phyloP scores from a whole-genome alignment of 441 rosid genomes.

The Syzygium malaccense region DNA sequence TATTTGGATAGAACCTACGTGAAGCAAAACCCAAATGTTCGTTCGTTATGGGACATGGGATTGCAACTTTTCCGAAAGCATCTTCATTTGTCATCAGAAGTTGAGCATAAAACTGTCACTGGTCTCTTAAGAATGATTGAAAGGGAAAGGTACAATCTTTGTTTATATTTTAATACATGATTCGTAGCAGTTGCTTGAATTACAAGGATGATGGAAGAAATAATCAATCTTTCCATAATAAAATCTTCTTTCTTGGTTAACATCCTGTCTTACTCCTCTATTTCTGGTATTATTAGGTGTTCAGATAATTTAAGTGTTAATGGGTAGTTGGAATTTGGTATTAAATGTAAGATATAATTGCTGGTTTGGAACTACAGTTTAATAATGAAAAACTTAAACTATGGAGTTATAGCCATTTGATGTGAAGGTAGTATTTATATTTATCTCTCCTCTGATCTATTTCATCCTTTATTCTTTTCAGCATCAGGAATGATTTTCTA shows the following conservation, averaged over 20 bases:
- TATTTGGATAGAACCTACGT: conserved; percentile 85
- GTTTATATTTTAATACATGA: background rate
- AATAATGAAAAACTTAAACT: background rate
- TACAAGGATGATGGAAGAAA: background rate
- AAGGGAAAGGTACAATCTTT: conserved; percentile 65
- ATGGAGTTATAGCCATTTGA: background rate
- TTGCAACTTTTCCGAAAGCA: conserved; percentile 88
- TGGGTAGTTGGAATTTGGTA: background rate
- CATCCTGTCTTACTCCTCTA: background rate
- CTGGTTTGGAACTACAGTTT: background rate
- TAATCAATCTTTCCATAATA: background rate
- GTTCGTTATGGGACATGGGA: conserved; percentile 98
- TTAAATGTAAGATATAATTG: background rate
- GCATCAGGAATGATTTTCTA: too few species aligned
- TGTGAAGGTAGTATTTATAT: background rate
- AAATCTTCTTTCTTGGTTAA: background rate
- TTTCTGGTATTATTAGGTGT: background rate
- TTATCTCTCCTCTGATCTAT: background rate
- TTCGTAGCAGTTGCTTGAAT: background rate
- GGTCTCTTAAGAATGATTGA: conserved; percentile 95
- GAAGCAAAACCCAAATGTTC: conserved; percentile 78
- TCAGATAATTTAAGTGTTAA: background rate
- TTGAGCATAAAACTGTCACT: conserved; percentile 95
- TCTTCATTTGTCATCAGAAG: conserved; percentile 79
- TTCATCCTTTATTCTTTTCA: background rate